Base-by-base conservation (phyloP, 164 flowering plant genomes). In the Hamamelis virginiana region DNA sequence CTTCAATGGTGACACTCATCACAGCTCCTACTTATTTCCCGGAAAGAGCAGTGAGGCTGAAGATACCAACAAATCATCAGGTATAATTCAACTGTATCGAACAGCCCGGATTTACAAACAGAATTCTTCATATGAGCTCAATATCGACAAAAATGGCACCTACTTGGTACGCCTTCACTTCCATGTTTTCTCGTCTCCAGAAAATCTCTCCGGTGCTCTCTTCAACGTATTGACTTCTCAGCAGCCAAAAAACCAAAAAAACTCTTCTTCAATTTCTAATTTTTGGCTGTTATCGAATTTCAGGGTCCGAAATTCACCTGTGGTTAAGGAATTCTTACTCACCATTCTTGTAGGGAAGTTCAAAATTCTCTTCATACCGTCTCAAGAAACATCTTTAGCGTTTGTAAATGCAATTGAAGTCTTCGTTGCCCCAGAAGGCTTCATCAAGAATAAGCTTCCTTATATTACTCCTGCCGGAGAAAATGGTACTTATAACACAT, bases 111-210 rank as follows among this genome's bases (percentile, higher is more conserved):
- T 78, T 69, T 80, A 74, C 80, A 56, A 13, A 1, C 59, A 50
- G 5, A 26, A 62, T 4, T 76, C 80, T 33, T 65, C 66, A 9
- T 85, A 78, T 52, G 64, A 72, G 38, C 59, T 85, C 43, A 27
- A 68, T 2, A 51, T 72, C 52, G 21, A 15, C 59, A 51, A 59
- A 25, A 65, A 41, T 44, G 77, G 78, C 55, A 65, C 64, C 4
- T 71, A 79, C 52, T 2, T 85, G 53, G 63, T 86, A 62, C 87
- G 89, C 69, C 79, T 86, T 44, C 89, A 84, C 68, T 86, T 83
- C 78, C 73, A 12, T 46, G 69, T 81, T 60, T 78, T 79, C 65
- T 56, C 66, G 4, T 8, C 66, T 11, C 18, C 60, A 5, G 23
- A 43, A 3, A 27, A 61, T 15, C 75, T 72, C 51, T 53, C 66